Conservation (phyloP, 331 rosid species). For the Acacia concinna region DNA sequence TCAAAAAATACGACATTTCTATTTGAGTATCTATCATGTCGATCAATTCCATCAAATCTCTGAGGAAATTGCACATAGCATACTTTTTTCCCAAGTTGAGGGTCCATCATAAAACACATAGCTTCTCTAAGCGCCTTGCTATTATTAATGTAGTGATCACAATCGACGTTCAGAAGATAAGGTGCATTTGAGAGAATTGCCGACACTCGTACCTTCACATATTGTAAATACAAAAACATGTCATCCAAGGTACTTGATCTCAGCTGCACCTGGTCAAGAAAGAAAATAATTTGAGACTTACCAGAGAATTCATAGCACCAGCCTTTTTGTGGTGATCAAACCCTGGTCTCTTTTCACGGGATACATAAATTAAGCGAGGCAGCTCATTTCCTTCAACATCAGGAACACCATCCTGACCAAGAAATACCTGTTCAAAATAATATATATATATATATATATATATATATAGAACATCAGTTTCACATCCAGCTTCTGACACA, state of each 20-base stretch:
- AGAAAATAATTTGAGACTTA: slow-evolving; percentile 29
- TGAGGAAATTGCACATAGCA: slow-evolving; percentile 94
- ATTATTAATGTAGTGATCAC: slow-evolving; percentile 93
- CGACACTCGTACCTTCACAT: slow-evolving; percentile 70
- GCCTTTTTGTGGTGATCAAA: slow-evolving; percentile 92
- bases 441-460: neutral
- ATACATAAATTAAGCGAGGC: slow-evolving; percentile 80
- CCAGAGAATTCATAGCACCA: slow-evolving; percentile 93
- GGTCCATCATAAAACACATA: slow-evolving; percentile 99
- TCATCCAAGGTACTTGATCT: neutral
- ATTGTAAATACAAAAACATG: slow-evolving; percentile 7
- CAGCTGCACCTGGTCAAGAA: slow-evolving; percentile 4
- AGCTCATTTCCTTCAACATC: slow-evolving; percentile 80
- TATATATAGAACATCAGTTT: neutral
- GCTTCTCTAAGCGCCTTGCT: slow-evolving; percentile 94
- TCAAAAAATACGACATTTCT: slow-evolving; percentile 91
- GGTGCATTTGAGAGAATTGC: slow-evolving; percentile 86
- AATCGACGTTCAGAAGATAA: slow-evolving; percentile 76
- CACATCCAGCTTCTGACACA: neutral
- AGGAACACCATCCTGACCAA: slow-evolving; percentile 70
- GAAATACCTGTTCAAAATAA: slow-evolving; percentile 57
- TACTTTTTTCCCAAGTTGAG: slow-evolving; percentile 74
- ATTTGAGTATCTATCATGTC: slow-evolving; percentile 85
- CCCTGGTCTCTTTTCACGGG: slow-evolving; percentile 90
- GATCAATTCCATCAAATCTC: slow-evolving; percentile 93